Conservation (phyloP, 2,329 filamentous ascomycete species). For the Fusarium sp. region DNA sequence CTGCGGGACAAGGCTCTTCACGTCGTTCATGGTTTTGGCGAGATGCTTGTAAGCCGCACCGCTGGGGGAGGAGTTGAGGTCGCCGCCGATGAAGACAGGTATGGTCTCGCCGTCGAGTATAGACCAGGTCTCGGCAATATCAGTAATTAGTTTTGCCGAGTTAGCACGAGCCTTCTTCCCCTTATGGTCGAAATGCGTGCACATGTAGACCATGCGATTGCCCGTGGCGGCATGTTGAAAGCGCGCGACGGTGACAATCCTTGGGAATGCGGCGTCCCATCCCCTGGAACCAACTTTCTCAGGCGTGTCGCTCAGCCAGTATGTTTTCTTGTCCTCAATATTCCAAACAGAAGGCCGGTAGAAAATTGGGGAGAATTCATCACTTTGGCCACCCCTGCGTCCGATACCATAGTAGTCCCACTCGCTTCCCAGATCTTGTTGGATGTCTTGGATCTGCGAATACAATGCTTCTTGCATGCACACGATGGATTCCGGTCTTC, state of each 20-base stretch:
- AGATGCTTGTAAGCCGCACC: constrained; percentile 42
- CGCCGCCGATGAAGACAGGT: constrained; percentile 47
- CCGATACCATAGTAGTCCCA: constrained; percentile 68
- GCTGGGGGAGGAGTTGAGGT: constrained; percentile 46
- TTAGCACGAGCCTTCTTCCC: constrained; percentile 54
- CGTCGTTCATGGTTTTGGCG: constrained; percentile 40
- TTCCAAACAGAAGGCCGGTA: constrained; percentile 65
- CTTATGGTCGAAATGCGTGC: constrained; percentile 64
- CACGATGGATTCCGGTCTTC: constrained; percentile 61
- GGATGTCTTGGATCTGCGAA: constrained; percentile 66
- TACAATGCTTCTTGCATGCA: constrained; percentile 75
- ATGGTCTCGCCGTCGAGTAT: constrained; percentile 15
- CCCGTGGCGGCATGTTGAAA: constrained; percentile 54
- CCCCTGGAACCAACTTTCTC: constrained; percentile 63
- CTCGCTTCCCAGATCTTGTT: constrained; percentile 49
- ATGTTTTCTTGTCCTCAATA: constrained; percentile 61
- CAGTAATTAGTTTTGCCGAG: constrained; percentile 52
- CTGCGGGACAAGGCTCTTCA: constrained; percentile 36
- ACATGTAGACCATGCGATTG: constrained; percentile 55
- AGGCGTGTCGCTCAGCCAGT: constrained; percentile 72
- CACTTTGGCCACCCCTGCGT: constrained; percentile 67
- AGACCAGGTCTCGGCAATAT: constrained; percentile 44
- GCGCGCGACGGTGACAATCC: constrained; percentile 59
- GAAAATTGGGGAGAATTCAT: constrained; percentile 76
- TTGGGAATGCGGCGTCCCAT: constrained; percentile 60